Evolutionary conservation across 176 grass and related monocot species (phyloP).

Genomic region (Cenchrus americanus): DNA sequence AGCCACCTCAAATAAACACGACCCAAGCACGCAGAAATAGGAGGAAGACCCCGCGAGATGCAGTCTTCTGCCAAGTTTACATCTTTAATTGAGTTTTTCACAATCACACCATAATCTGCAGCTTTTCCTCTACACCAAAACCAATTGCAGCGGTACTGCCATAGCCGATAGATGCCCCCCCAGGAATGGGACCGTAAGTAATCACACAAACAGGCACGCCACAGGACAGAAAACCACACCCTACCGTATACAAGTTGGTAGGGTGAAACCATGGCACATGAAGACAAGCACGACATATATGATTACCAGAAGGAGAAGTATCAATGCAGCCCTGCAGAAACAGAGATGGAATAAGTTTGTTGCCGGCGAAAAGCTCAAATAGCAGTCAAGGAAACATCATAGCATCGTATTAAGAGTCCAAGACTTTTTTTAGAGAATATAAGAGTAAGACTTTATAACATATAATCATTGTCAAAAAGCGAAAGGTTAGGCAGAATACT

Average conservation of each 20-base stretch:
- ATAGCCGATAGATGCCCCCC: slow-evolving; percentile 11
- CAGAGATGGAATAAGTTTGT: not conserved
- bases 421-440: not conserved
- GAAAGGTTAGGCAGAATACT: not conserved
- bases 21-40: not conserved
- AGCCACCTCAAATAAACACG: not conserved
- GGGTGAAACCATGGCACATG: slow-evolving; percentile 84
- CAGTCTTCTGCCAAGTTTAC: slow-evolving; percentile 14
- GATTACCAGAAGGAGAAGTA: slow-evolving; percentile 79
- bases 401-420: not conserved
- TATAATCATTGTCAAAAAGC: slow-evolving; percentile 14
- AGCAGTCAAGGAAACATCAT: not conserved
- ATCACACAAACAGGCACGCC: slow-evolving; percentile 15
- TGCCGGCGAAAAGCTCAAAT: not conserved
- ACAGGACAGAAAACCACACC: not conserved
- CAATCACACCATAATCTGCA: slow-evolving; percentile 41
- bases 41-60: not conserved
- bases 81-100: slow-evolving; percentile 30
- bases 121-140: slow-evolving; percentile 36
- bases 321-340: slow-evolving; percentile 67
- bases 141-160: slow-evolving; percentile 19
- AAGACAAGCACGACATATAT: slow-evolving; percentile 90
- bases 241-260: slow-evolving; percentile 83
- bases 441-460: not conserved
- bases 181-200: not conserved